phyloP scores from a whole-genome alignment of 345 rosid species.

The Melastoma malabathricum region DNA sequence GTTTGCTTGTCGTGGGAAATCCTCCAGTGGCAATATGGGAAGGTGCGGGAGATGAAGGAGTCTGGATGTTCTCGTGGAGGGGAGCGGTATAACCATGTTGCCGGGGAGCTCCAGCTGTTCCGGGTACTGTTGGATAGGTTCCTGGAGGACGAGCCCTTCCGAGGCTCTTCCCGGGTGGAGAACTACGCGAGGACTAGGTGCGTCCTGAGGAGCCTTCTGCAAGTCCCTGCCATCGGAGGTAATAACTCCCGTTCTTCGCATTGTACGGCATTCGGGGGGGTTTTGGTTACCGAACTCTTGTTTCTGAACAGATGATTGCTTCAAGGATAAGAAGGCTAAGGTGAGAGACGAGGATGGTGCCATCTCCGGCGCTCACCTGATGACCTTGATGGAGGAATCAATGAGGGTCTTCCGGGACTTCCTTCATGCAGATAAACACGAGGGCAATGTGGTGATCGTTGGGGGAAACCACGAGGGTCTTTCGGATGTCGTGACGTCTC shows the following conservation, averaged over 20 bases:
- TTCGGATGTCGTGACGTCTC: conserved; percentile 30
- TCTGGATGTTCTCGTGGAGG: conserved; percentile 14
- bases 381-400: conserved; percentile 30
- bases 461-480: conserved; percentile 30
- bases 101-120: conserved; percentile 65
- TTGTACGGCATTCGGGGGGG: too few species aligned
- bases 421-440: conserved; percentile 37
- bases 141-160: conserved; percentile 74
- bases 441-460: conserved; percentile 16
- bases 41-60: conserved; percentile 31
- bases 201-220: conserved; percentile 43
- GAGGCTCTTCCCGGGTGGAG: conserved; percentile 43
- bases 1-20: conserved; percentile 87
- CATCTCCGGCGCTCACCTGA: conserved; percentile 22
- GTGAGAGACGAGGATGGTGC: conserved; percentile 30
- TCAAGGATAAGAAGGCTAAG: conserved; percentile 26
- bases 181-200: conserved; percentile 50
- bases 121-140: conserved; percentile 71
- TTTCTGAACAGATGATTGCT: conserved; percentile 40
- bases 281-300: background rate
- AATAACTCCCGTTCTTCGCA: background rate
- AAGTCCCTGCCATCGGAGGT: conserved; percentile 69
- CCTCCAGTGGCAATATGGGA: conserved; percentile 61
- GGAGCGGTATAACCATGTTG: conserved; percentile 45
- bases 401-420: conserved; percentile 54